Base-by-base conservation (phyloP, 2,329 filamentous ascomycete species). In the Cladosporium sp. region DNA sequence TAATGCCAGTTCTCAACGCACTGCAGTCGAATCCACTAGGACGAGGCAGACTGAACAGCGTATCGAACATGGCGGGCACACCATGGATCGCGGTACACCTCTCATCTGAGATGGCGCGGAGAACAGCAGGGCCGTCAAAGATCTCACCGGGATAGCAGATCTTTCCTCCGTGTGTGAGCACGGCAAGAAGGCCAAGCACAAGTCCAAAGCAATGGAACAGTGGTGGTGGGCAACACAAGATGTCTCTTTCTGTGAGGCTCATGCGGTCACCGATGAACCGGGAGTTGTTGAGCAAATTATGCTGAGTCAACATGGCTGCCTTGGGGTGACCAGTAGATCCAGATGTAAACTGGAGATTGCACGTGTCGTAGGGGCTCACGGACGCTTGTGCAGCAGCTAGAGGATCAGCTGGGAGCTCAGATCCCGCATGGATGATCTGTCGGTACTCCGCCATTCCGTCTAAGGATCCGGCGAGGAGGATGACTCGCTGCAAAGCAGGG, bases 121-220 rank as follows among this genome's bases (percentile, higher is more conserved):
- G 73, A 2, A 84, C 84, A 0, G 84, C 80, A 4, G 70, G 67
- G 1, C 85, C 76, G 58, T 88, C 83, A 61, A 92, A 92, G 0
- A 84, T 80, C 59, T 89, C 84, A 55, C 79, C 78, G 0, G 88
- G 86, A 61, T 88, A 88, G 8, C 92, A 81, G 43, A 90, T 83
- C 66, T 85, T 86, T 33, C 80, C 80, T 40, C 87, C 86, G 64
- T 91, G 86, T 0, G 85, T 89, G 46, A 90, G 69, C 38, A 81
- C 76, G 1, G 85, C 83, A 49, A 91, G 77, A 38, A 91, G 75
- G 7, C 87, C 87, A 3, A 90, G 78, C 1, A 91, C 86, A 7
- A 92, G 78, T 1, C 87, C 87, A 62, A 92, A 92, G 72, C 86
- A 92, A 72, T 93, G 88, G 73, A 93, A 93, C 3, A 93, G 76